These are phyloP conservation scores for Forsythia suspensa DNA, from an alignment of 257 asterid species.

Conservation along the genomic window DNA sequence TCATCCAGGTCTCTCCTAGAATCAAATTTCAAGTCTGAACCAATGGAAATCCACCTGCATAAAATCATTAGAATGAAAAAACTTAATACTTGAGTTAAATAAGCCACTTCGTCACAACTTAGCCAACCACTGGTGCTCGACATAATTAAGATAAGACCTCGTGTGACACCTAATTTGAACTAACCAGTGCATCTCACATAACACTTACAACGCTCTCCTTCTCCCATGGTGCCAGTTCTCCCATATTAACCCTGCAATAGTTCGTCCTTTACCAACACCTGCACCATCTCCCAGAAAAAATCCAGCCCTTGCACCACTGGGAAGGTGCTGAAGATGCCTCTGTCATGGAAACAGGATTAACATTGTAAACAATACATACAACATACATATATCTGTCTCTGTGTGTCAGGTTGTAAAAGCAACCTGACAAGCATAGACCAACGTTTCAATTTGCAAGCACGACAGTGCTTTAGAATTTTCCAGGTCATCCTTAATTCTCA, in stretches of 20 bases:
- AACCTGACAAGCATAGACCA: slow-evolving; percentile 98
- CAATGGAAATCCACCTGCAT: slow-evolving; percentile 97
- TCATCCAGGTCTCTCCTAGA: slow-evolving; percentile 94
- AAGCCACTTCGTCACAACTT: slow-evolving; percentile 9
- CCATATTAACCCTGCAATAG: slow-evolving; percentile 97
- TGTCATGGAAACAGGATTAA: slow-evolving; percentile 37
- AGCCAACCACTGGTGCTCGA: slow-evolving; percentile 11
- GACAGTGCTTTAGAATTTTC: slow-evolving; percentile 83
- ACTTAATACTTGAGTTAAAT: background rate
- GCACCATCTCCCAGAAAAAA: slow-evolving; percentile 99
- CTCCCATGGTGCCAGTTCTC: slow-evolving; percentile 94
- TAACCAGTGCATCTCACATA: slow-evolving; percentile 5
- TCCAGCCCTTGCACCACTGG: slow-evolving; percentile 88
- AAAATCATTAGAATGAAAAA: slow-evolving; percentile 27
- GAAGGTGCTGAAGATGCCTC: slow-evolving; percentile 95
- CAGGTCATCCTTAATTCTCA: slow-evolving; percentile 66
- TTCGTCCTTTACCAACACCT: slow-evolving; percentile 98
- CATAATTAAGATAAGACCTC: slow-evolving; percentile 12
- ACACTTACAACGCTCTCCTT: slow-evolving; percentile 84
- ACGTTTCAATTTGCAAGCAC: slow-evolving; percentile 95
- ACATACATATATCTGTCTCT: background rate
- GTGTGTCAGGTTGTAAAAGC: slow-evolving; percentile 22
- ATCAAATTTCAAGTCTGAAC: slow-evolving; percentile 95
- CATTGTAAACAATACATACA: slow-evolving; percentile 10
- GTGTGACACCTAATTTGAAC: background rate